phyloP scores from a whole-genome alignment of 257 asterid species.

The Scutellaria baicalensis region DNA sequence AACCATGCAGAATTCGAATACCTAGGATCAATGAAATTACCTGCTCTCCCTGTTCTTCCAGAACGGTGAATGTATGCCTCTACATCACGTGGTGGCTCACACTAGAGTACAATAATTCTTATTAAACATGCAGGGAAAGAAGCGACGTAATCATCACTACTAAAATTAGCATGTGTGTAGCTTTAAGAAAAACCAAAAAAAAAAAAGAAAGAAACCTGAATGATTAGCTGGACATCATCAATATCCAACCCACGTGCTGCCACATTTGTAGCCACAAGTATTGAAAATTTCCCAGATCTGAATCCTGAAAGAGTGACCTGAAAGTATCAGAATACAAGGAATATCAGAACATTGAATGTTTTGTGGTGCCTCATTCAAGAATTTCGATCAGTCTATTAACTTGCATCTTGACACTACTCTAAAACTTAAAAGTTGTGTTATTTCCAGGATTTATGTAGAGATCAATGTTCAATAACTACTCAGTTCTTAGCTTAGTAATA shows the following conservation, averaged over 20 bases:
- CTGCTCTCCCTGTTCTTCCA: slow-evolving; percentile 99
- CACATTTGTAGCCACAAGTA: slow-evolving; percentile 92
- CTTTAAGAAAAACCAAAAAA: neutral
- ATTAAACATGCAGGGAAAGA: neutral
- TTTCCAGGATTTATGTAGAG: too few relatives aligned
- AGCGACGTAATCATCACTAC: too few relatives aligned
- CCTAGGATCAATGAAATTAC: slow-evolving; percentile 20
- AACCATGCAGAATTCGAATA: neutral
- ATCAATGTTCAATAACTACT: too few relatives aligned
- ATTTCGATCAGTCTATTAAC: too few relatives aligned
- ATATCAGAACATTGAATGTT: too few relatives aligned
- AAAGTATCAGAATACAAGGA: slow-evolving; percentile 2
- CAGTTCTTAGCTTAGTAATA: too few relatives aligned
- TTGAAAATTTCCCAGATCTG: slow-evolving; percentile 79
- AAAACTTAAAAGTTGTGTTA: too few relatives aligned
- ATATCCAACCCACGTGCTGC: slow-evolving; percentile 99
- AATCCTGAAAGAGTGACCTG: slow-evolving; percentile 87
- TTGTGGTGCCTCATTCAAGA: too few relatives aligned
- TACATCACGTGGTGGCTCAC: slow-evolving; percentile 96
- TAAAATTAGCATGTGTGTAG: too few relatives aligned
- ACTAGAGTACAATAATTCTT: slow-evolving; percentile 37
- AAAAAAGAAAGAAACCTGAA: slow-evolving; percentile 52
- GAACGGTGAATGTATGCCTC: slow-evolving; percentile 98
- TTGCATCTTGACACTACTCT: too few relatives aligned
- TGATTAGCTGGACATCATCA: slow-evolving; percentile 87